Base-by-base conservation (phyloP, 768 basidiomycete species). In the Lactarius akahatsu region DNA sequence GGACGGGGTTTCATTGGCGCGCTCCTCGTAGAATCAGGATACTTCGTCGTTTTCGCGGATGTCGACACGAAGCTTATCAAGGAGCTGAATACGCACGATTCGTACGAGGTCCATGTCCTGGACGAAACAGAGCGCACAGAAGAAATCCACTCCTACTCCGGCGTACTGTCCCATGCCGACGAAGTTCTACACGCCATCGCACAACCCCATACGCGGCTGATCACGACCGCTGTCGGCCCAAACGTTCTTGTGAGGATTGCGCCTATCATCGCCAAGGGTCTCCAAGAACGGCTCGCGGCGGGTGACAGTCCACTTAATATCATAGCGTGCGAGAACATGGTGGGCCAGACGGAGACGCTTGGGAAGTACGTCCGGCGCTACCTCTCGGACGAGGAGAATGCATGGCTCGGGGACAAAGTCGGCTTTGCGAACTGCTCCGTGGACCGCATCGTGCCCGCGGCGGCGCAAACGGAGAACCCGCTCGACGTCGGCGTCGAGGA, bases 401-500 rank as follows among this genome's bases (percentile, higher is more conserved):
- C 66, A 1, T 78, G 74, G 69, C 71, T 75, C 9, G 66, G 66
- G 13, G 57, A 71, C 56, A 60, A 78, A 62, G 71, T 80, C 59
- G 79, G 79, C 56, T 80, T 79, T 68, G 78, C 79, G 9, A 77
- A 79, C 70, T 80, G 79, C 70, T 74, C 78, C 38, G 78, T 80
- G 60, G 79, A 80, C 70, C 76, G 79, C 64, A 80, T 80, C 72
- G 72, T 77, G 5, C 71, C 72, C 2, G 69, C 65, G 62, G 64
- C 69, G 4, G 38, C 40, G 36, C 36, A 64, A 18, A 61, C 68
- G 55, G 67, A 71, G 2, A 72, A 73, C 15, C 62, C 68, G 38
- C 75, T 80, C 32, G 78, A 78, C 70, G 78, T 80, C 32, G 78
- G 76, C 23, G 79, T 79, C 20, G 79, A 80, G 68, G 76, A 72